phyloP scores from a whole-genome alignment of 495 filamentous ascomycete species.

The Penicillium malachiteum region DNA sequence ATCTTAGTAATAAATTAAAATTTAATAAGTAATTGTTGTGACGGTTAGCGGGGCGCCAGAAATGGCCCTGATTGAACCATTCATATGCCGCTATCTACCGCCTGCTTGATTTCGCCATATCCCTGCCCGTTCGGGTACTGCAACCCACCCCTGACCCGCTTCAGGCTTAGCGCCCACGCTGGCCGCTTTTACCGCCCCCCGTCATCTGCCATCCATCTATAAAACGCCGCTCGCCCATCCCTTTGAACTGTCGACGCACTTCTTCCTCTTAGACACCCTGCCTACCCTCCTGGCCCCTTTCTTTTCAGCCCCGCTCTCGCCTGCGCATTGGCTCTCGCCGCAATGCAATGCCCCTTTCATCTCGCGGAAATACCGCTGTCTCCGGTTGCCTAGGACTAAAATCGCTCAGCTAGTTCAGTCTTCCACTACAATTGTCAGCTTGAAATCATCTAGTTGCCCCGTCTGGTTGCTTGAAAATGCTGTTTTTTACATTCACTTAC shows the following conservation, averaged over 20 bases:
- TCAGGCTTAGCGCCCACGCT: too few species aligned
- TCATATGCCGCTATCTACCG: constrained; percentile 9
- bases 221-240: constrained; percentile 10
- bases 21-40: not conserved
- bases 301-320: not conserved
- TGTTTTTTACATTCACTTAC: too few species aligned
- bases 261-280: constrained; percentile 5
- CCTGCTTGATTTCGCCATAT: constrained; percentile 8
- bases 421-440: not conserved
- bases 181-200: too few species aligned
- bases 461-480: too few species aligned
- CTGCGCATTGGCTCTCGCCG: constrained; percentile 5
- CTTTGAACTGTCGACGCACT: constrained; percentile 9
- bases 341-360: constrained; percentile 16
- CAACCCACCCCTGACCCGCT: too few species aligned
- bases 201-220: too few species aligned
- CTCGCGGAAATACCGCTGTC: constrained; percentile 11
- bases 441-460: not conserved
- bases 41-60: constrained; percentile 17
- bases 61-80: constrained; percentile 13
- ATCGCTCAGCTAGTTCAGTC: not conserved
- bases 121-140: constrained; percentile 11
- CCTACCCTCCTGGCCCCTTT: constrained; percentile 5
- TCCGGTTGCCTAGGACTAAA: not conserved
- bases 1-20: too few species aligned